Conservation (phyloP, 345 rosid species). For the Moricandia arvensis region DNA sequence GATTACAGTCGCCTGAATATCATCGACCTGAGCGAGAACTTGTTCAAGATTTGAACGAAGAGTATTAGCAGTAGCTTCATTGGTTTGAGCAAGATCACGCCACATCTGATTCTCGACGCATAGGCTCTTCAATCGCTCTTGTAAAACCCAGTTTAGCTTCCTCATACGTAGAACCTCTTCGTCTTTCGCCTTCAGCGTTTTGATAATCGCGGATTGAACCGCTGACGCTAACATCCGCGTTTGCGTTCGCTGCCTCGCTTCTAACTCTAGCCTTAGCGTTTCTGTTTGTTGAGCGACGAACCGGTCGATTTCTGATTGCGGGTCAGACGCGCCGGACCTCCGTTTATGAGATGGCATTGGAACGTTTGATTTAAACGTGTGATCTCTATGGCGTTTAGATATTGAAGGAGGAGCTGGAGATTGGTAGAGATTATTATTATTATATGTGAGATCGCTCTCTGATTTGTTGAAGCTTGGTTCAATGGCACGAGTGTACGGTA, state of each 20-base stretch:
- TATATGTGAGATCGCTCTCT: constrained; percentile 56
- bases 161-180: constrained; percentile 61
- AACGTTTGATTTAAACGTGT: constrained; percentile 36
- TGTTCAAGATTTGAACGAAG: constrained; percentile 60
- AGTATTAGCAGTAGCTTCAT: constrained; percentile 68
- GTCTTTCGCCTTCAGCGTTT: constrained; percentile 62
- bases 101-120: constrained; percentile 65
- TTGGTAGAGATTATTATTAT: constrained; percentile 19
- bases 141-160: constrained; percentile 64
- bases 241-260: constrained; percentile 58
- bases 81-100: constrained; percentile 67
- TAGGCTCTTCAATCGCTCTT: constrained; percentile 60
- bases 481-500: constrained; percentile 34
- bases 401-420: constrained; percentile 20
- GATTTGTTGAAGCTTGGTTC: constrained; percentile 50
- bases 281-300: constrained; percentile 56
- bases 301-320: constrained; percentile 50
- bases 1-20: constrained; percentile 20
- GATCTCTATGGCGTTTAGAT: constrained; percentile 57
- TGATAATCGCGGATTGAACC: constrained; percentile 43
- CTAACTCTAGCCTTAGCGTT: constrained; percentile 62
- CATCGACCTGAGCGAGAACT: constrained; percentile 67
- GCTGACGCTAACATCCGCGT: constrained; percentile 50
- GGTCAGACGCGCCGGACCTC: constrained; percentile 22
- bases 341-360: constrained; percentile 39